Conservation (phyloP, 352 stramenopile species). For the Phytophthora syringae region DNA sequence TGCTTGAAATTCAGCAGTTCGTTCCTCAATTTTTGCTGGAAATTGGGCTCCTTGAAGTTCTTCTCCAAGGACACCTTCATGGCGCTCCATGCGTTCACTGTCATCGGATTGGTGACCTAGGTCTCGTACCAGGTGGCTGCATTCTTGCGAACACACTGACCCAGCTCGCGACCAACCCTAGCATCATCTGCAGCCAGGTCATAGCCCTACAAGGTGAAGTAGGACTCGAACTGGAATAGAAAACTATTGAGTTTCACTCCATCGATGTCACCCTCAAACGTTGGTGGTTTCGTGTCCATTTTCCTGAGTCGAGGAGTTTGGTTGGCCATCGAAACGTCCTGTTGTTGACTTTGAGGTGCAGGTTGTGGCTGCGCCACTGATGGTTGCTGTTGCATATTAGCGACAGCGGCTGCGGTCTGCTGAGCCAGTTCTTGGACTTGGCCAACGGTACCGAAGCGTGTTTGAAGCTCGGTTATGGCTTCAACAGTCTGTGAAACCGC, state of each 20-base stretch:
- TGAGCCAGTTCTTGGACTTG: constrained; percentile 6
- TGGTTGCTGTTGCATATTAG: background rate
- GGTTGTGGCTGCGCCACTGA: too few relatives aligned
- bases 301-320: constrained; percentile 6
- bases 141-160: too few relatives aligned
- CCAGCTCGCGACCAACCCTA: background rate
- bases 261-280: constrained; percentile 19
- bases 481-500: constrained; percentile 1
- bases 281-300: constrained; percentile 21
- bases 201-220: constrained; percentile 17
- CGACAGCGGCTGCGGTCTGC: constrained; percentile 2
- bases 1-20: too few relatives aligned
- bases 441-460: background rate
- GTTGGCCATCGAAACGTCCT: background rate
- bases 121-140: too few relatives aligned
- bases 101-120: too few relatives aligned
- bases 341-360: too few relatives aligned
- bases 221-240: constrained; percentile 20
- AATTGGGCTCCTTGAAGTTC: too few relatives aligned
- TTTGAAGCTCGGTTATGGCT: too few relatives aligned
- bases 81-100: too few relatives aligned
- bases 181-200: constrained; percentile 4
- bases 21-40: too few relatives aligned
- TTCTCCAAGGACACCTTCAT: too few relatives aligned
- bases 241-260: constrained; percentile 13